Conservation (phyloP, 2,329 filamentous ascomycete genomes). For the Beauveria varroae region DNA sequence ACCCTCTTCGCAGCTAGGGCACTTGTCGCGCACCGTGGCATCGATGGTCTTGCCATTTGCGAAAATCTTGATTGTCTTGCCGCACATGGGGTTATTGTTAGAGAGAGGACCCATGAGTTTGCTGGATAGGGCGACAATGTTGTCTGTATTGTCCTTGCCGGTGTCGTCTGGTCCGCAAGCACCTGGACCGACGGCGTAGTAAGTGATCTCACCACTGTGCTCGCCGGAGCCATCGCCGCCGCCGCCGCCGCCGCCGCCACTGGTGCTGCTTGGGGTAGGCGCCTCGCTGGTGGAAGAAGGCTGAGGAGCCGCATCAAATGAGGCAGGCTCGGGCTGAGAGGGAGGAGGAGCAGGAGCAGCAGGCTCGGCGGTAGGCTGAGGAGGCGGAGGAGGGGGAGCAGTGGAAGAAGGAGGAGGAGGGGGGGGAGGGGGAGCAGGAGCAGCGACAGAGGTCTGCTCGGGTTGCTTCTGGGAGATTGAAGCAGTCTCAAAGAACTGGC, state of each 20-base stretch:
- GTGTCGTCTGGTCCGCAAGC: constrained; percentile 59
- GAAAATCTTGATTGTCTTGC: constrained; percentile 57
- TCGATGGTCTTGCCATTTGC: constrained; percentile 49
- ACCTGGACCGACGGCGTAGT: constrained; percentile 62
- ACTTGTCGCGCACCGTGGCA: constrained; percentile 66
- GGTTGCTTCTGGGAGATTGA: background rate
- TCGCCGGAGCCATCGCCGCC: constrained; percentile 16
- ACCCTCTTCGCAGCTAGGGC: constrained; percentile 53
- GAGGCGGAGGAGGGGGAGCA: constrained; percentile 1
- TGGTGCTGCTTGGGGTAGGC: background rate
- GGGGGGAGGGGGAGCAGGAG: background rate
- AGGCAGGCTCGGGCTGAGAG: constrained; percentile 8
- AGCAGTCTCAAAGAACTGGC: constrained; percentile 24
- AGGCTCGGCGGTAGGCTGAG: constrained; percentile 5
- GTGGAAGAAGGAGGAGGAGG: constrained; percentile 10
- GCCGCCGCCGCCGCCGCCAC: constrained; percentile 9
- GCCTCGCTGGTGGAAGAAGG: constrained; percentile 11
- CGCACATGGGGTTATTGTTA: constrained; percentile 65
- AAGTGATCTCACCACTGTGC: constrained; percentile 62
- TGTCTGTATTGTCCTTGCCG: constrained; percentile 44
- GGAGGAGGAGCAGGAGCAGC: constrained; percentile 13
- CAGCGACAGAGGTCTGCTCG: constrained; percentile 8
- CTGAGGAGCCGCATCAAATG: constrained; percentile 13
- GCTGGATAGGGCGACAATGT: constrained; percentile 62
- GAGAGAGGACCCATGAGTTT: constrained; percentile 55